phyloP scores from a whole-genome alignment of 495 filamentous ascomycete genomes.

The Penicillium coprophilum region DNA sequence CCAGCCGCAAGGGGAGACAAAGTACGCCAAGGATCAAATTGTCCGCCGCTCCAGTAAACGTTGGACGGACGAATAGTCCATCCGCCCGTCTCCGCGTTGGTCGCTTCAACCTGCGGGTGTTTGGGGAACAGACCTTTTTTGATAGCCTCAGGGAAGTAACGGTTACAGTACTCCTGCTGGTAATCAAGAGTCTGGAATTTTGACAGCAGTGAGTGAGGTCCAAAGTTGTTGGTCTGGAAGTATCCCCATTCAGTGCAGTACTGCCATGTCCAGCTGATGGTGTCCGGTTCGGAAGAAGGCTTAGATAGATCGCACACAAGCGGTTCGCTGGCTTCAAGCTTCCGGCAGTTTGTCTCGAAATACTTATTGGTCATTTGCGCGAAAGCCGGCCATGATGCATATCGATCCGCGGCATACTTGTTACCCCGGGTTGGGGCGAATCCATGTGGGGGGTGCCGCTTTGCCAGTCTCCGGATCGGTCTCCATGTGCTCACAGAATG shows the following conservation, averaged over 20 bases:
- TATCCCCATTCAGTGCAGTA: conserved; percentile 61
- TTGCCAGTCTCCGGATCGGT: conserved; percentile 29
- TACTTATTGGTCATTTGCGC: conserved; percentile 43
- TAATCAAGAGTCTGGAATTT: conserved; percentile 52
- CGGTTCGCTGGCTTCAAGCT: conserved; percentile 28
- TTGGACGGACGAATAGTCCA: conserved; percentile 61
- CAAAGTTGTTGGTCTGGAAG: conserved; percentile 54
- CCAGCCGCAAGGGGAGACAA: conserved; percentile 50
- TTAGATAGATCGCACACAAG: conserved; percentile 44
- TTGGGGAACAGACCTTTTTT: conserved; percentile 45
- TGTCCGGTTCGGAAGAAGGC: conserved; percentile 33
- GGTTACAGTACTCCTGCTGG: conserved; percentile 52
- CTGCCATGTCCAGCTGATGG: conserved; percentile 59
- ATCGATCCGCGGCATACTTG: conserved; percentile 44
- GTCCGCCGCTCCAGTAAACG: conserved; percentile 53
- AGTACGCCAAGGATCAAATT: conserved; percentile 61
- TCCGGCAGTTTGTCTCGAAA: conserved; percentile 41
- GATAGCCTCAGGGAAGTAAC: conserved; percentile 51
- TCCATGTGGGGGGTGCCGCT: conserved; percentile 33
- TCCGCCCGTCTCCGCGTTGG: conserved; percentile 51
- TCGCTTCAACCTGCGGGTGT: conserved; percentile 34
- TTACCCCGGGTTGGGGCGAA: conserved; percentile 41
- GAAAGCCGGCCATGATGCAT: conserved; percentile 48
- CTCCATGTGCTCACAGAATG: conserved; percentile 51
- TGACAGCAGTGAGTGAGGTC: conserved; percentile 49